phyloP scores from a whole-genome alignment of 257 asterid species.

The Thymus mandschuricus region DNA sequence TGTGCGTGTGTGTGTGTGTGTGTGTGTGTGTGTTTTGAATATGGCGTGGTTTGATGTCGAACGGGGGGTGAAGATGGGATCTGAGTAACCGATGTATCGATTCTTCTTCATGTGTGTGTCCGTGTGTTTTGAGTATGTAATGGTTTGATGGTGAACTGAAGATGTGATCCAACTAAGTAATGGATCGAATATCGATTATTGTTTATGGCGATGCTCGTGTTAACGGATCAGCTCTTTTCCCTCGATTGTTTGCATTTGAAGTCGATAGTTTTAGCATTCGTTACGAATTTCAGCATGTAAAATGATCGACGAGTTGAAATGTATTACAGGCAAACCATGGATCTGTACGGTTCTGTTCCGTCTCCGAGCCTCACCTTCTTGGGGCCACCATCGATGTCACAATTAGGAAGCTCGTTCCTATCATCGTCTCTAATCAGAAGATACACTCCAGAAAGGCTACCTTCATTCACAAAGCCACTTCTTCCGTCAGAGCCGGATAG shows the following conservation, averaged over 20 bases:
- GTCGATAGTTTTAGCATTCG: neutral
- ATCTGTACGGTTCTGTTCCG: constrained; percentile 78
- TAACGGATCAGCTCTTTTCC: neutral
- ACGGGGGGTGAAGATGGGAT: neutral
- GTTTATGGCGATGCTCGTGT: neutral
- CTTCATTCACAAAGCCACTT: constrained; percentile 68
- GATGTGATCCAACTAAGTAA: neutral
- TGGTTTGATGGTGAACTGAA: neutral
- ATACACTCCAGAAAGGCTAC: constrained; percentile 69
- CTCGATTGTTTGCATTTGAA: too few relatives aligned
- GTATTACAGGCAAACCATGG: constrained; percentile 80
- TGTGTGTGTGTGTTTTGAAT: neutral
- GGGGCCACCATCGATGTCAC: constrained; percentile 65
- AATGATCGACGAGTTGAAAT: too few relatives aligned
- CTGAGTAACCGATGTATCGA: neutral
- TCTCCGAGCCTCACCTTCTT: constrained; percentile 73
- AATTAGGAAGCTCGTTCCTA: constrained; percentile 76
- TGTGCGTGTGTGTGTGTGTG: too few relatives aligned
- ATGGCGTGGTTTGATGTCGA: neutral
- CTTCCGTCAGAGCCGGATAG: constrained; percentile 50
- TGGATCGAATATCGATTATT: neutral
- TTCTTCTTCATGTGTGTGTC: neutral
- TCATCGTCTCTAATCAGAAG: constrained; percentile 64
- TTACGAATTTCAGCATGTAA: too few relatives aligned
- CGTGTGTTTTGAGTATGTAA: neutral